Base-by-base conservation (phyloP, 345 rosid species). In the Nasturtium officinale region DNA sequence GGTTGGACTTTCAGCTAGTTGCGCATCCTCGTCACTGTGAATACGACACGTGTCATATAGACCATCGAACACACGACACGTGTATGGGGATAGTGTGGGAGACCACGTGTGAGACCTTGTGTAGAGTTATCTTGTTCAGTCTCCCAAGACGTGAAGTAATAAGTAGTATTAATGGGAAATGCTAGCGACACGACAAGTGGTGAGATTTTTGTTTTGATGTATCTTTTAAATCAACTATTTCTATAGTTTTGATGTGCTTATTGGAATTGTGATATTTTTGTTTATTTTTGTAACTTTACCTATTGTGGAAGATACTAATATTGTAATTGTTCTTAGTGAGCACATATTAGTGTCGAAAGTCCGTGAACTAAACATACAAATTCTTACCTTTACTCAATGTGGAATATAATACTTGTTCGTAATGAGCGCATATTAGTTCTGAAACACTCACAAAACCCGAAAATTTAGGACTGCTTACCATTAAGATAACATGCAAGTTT, bases 131-230 rank as follows among this genome's bases (percentile, higher is more conserved):
- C 71, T 76, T 63, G 65, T 69, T 76, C 79, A 76, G 71, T 63
- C 75, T 76, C 71, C 79, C 75, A 76, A 76, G 79, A 69, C 79
- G 75, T 70, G 63, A 70, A 76, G 75, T 64, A 54, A 75, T 57
- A 12, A 33, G 50, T 51, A 59, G 35, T 30, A 60, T 62, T 69
- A 69, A 70, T 76, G 66, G 71, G 59, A 69, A 69, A 26, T 35
- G 75, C 60, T 69, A 56, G 43, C 61, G 46, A 69, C 61, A 47
- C 60, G 71, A 70, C 64, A 52, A 67, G 61, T 60, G 40, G 9
- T 21, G 48, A 11, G 75, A 69, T 76, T 30, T 69, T 43, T 59
- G 18, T 42, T 6, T n/a, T n/a, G n/a, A 66, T 65, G 61, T 66
- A n/a, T 13, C 13, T 37, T 52, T 32, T 4, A 30, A 9, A n/a